phyloP scores from a whole-genome alignment of 2,329 filamentous ascomycete species.

The Leptographium flavum region DNA sequence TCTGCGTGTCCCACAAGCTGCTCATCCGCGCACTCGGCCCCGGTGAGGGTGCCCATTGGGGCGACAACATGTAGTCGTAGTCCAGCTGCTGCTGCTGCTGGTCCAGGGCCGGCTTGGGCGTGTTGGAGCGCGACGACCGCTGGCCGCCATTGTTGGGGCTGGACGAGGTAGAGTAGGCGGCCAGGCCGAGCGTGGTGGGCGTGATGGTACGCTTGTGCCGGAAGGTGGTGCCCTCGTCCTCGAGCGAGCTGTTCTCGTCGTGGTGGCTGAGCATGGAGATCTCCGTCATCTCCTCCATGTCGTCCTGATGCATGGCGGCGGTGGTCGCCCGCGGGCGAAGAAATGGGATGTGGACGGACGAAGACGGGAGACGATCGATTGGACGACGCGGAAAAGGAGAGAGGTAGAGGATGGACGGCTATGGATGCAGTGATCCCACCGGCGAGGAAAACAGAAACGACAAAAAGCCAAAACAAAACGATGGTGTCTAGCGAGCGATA shows the following conservation, averaged over 20 bases:
- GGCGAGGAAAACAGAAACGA: no score
- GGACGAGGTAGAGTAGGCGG: not conserved
- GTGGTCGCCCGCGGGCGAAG: not conserved
- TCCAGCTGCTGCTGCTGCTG: constrained; percentile 8
- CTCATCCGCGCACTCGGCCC: constrained; percentile 7
- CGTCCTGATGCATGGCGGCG: not conserved
- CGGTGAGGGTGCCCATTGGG: constrained; percentile 8
- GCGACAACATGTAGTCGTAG: constrained; percentile 5
- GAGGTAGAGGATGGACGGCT: no score
- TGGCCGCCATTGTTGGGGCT: not conserved
- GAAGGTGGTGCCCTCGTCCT: not conserved
- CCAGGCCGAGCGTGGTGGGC: constrained; percentile 7
- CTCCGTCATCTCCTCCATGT: constrained; percentile 4
- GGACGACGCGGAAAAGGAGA: no score
- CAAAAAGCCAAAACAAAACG: not conserved
- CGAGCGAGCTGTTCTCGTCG: not conserved
- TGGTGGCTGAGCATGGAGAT: not conserved
- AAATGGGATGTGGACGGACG: not conserved
- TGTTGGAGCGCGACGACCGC: not conserved
- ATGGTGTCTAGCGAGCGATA: not conserved
- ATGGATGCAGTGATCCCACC: no score
- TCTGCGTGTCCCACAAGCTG: constrained; percentile 8
- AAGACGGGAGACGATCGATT: not conserved
- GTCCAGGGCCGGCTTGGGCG: constrained; percentile 5
- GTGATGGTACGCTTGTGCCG: constrained; percentile 5